Evolutionary conservation across 2,329 filamentous ascomycete genomes (phyloP).

Genomic region (Microdochium nivale): DNA sequence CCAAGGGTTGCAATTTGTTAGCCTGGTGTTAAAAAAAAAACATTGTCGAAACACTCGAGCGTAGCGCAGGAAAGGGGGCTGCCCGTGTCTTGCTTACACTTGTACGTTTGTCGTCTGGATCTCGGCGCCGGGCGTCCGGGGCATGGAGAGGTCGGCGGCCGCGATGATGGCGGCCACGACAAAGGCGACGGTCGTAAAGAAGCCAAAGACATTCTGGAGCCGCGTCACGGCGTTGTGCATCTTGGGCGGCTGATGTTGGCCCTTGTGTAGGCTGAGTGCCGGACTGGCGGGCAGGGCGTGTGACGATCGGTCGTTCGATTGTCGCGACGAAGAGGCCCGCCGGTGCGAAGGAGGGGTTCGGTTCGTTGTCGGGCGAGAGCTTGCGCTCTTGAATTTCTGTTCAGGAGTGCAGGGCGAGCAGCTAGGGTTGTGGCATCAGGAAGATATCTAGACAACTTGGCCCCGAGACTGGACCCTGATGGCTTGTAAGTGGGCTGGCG

Average conservation of each 20-base stretch:
- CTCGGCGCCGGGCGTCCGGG: slow-evolving; percentile 57
- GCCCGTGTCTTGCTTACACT: slow-evolving; percentile 60
- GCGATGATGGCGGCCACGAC: slow-evolving; percentile 73
- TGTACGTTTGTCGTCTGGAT: slow-evolving; percentile 69
- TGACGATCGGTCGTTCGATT: no score
- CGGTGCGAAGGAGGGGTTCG: no score
- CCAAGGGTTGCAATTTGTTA: background rate
- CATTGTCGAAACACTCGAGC: background rate
- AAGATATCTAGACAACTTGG: background rate
- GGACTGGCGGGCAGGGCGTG: background rate
- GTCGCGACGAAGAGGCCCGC: no score
- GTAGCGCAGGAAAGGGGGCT: slow-evolving; percentile 1
- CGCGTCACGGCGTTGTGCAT: slow-evolving; percentile 89
- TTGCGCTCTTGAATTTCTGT: no score
- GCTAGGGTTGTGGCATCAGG: no score
- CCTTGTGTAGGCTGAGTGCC: background rate
- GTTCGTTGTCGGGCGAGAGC: no score
- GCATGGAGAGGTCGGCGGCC: slow-evolving; percentile 63
- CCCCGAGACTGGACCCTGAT: background rate
- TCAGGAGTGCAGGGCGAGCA: no score
- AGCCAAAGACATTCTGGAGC: slow-evolving; percentile 88
- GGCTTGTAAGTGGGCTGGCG: background rate
- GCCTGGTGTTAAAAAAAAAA: background rate
- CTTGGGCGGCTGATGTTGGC: slow-evolving; percentile 17
- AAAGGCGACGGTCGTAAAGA: slow-evolving; percentile 93